A percentile compares a stretch with the other conserved stretches of the same genome.
Evolutionary conservation across 495 filamentous ascomycete species (phyloP).

Genomic region (Xylona heveae): DNA sequence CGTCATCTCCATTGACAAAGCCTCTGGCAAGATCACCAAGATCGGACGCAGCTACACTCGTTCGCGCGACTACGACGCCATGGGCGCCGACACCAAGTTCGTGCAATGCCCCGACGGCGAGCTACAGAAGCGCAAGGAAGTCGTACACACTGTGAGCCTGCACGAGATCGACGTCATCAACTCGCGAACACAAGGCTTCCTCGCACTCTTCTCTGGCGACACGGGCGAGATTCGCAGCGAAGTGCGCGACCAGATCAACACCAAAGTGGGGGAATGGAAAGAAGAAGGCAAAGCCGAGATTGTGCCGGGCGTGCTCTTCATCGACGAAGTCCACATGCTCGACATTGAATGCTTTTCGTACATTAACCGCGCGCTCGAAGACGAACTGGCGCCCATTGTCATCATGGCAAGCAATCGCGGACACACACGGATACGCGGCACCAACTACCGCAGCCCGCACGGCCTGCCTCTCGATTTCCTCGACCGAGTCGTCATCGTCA

Average conservation of each 20-base stretch:
- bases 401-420: slow-evolving; percentile 99
- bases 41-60: slow-evolving; percentile 82
- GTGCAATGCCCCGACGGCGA: slow-evolving; percentile 97
- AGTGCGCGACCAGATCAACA: slow-evolving; percentile 96
- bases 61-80: slow-evolving; percentile 94
- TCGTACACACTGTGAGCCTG: slow-evolving; percentile 85
- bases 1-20: slow-evolving; percentile 95
- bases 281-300: slow-evolving; percentile 98
- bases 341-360: slow-evolving; percentile 98
- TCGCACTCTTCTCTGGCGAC: slow-evolving; percentile 91
- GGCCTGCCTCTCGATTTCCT: slow-evolving; percentile 91
- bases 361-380: slow-evolving; percentile 90
- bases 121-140: slow-evolving; percentile 90
- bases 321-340: slow-evolving; percentile 99
- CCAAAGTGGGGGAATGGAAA: slow-evolving; percentile 95
- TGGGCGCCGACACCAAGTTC: slow-evolving; percentile 97
- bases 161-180: slow-evolving; percentile 99
- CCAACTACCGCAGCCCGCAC: slow-evolving; percentile 76
- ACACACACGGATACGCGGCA: slow-evolving; percentile 78
- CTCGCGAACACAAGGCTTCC: slow-evolving; percentile 86
- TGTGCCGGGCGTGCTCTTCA: slow-evolving; percentile 91
- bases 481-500: slow-evolving; percentile 89
- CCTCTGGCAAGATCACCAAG: slow-evolving; percentile 92
- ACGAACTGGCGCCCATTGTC: slow-evolving; percentile 85
- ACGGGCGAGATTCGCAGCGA: slow-evolving; percentile 96